These are phyloP conservation scores for Syzygium jambos DNA, from an alignment of 345 rosid genomes.

Conservation along the genomic window DNA sequence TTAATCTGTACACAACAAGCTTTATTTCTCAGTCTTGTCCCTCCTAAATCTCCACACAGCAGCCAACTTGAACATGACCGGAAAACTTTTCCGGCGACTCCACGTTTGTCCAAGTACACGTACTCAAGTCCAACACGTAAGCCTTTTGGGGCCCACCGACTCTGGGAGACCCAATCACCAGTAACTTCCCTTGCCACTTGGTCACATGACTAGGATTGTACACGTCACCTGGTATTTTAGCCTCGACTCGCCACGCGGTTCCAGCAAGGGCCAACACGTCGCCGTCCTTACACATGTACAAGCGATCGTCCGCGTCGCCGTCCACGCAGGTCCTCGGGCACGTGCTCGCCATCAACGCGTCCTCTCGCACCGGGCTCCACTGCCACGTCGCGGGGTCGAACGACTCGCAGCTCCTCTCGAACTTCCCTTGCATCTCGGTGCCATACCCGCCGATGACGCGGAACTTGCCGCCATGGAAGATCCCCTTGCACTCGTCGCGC, in stretches of 20 bases:
- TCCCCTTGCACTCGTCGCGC: conserved; percentile 67
- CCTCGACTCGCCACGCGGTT: conserved; percentile 32
- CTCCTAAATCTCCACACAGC: conserved; percentile 41
- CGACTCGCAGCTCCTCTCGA: conserved; percentile 32
- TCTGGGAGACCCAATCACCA: conserved; percentile 45
- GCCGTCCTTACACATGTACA: conserved; percentile 34
- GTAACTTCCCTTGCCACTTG: conserved; percentile 27
- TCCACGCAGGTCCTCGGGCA: conserved; percentile 31
- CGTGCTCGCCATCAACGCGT: conserved; percentile 2
- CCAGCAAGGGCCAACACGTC: conserved; percentile 13
- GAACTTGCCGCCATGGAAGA: conserved; percentile 52
- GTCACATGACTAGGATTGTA: conserved; percentile 19
- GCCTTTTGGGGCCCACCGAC: conserved; percentile 25
- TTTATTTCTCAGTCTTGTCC: background rate
- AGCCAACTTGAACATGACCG: conserved; percentile 63
- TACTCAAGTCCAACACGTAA: conserved; percentile 22
- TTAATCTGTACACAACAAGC: background rate
- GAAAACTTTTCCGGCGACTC: conserved; percentile 18
- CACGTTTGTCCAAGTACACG: conserved; percentile 32
- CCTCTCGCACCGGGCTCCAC: conserved; percentile 31
- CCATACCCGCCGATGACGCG: conserved; percentile 73
- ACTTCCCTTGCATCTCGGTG: conserved; percentile 71
- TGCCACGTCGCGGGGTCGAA: conserved; percentile 30
- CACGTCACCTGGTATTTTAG: conserved; percentile 47
- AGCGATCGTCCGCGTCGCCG: background rate